A percentile compares a stretch with the other conserved stretches of the same genome.
Evolutionary conservation across 2,329 filamentous ascomycete species (phyloP).

Genomic region (Thermoascus crustaceus): DNA sequence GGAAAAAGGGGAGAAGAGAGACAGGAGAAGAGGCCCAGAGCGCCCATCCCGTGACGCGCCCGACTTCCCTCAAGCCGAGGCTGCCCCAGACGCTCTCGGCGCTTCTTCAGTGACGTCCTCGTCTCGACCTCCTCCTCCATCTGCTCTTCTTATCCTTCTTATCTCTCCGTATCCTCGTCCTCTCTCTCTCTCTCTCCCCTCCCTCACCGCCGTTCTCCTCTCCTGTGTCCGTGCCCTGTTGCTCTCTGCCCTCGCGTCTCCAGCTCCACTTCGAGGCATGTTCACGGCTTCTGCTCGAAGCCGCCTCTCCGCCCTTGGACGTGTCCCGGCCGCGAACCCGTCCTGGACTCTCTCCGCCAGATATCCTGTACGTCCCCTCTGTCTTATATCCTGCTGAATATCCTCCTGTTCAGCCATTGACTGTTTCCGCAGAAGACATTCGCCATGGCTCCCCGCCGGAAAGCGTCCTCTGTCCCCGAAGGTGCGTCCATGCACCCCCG

Average conservation of each 20-base stretch:
- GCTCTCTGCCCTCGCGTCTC: not conserved
- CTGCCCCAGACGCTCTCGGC: not conserved
- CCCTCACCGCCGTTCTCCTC: conserved; percentile 1
- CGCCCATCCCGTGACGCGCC: too few relatives aligned
- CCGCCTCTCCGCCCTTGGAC: conserved; percentile 33
- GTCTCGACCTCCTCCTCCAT: not conserved
- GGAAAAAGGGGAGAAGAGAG: too few relatives aligned
- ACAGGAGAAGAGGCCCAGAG: too few relatives aligned
- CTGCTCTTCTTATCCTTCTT: conserved; percentile 2
- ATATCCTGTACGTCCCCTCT: conserved; percentile 22
- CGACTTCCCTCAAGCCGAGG: conserved; percentile 1
- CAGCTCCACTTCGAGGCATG: conserved; percentile 21
- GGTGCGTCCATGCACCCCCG: conserved; percentile 26
- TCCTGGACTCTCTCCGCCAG: conserved; percentile 23
- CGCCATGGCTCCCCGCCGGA: conserved; percentile 34
- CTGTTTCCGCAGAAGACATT: conserved; percentile 20
- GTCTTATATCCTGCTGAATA: not conserved
- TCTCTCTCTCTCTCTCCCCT: conserved; percentile 7
- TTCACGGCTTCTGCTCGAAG: conserved; percentile 37
- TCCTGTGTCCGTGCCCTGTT: not conserved
- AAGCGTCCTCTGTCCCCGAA: conserved; percentile 39
- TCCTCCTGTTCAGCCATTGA: conserved; percentile 3
- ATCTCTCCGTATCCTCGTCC: conserved; percentile 11
- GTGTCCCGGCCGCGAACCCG: conserved; percentile 27
- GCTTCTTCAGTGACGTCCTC: not conserved